Conservation (phyloP, 495 filamentous ascomycete genomes). For the Penicillium macrosclerotiorum region DNA sequence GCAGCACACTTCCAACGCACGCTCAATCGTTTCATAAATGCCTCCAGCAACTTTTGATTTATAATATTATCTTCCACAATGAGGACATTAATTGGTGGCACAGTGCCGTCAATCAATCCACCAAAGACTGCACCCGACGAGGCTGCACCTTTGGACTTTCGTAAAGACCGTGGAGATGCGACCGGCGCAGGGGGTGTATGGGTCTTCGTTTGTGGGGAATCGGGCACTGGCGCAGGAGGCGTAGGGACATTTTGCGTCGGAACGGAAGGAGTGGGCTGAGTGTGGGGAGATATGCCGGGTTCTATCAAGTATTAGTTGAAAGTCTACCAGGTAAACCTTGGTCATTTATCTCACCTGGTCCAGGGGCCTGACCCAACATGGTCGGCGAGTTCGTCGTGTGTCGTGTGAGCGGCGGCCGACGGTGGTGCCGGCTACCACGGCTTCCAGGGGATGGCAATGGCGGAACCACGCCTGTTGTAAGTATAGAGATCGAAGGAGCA, state of each 20-base stretch:
- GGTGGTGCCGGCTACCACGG: conserved; percentile 44
- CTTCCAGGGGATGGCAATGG: conserved; percentile 80
- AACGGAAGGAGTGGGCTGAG: conserved; percentile 16
- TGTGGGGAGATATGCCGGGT: conserved; percentile 20
- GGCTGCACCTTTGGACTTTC: conserved; percentile 47
- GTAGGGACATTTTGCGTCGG: conserved; percentile 34
- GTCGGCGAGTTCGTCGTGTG: conserved; percentile 84
- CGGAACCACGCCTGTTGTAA: conserved; percentile 77
- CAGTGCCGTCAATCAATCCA: conserved; percentile 74
- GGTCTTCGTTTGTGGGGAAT: conserved; percentile 36
- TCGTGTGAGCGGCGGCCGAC: conserved; percentile 50
- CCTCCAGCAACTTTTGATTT: conserved; percentile 88
- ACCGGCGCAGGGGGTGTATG: conserved; percentile 37
- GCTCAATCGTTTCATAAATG: conserved; percentile 93
- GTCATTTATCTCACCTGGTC: conserved; percentile 32
- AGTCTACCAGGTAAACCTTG: background rate
- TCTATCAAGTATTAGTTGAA: conserved; percentile 29
- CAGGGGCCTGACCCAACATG: conserved; percentile 41
- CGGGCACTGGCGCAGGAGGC: conserved; percentile 35
- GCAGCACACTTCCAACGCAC: conserved; percentile 97
- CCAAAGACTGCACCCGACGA: conserved; percentile 43
- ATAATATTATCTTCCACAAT: conserved; percentile 99
- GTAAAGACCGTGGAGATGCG: conserved; percentile 36
- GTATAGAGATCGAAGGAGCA: conserved; percentile 66
- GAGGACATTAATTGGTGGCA: conserved; percentile 94